A percentile compares a stretch with the other conserved stretches of the same genome.
Evolutionary conservation across 2,329 filamentous ascomycete genomes (phyloP).

Genomic region (Xenosphaeropsis pyriputrescens): DNA sequence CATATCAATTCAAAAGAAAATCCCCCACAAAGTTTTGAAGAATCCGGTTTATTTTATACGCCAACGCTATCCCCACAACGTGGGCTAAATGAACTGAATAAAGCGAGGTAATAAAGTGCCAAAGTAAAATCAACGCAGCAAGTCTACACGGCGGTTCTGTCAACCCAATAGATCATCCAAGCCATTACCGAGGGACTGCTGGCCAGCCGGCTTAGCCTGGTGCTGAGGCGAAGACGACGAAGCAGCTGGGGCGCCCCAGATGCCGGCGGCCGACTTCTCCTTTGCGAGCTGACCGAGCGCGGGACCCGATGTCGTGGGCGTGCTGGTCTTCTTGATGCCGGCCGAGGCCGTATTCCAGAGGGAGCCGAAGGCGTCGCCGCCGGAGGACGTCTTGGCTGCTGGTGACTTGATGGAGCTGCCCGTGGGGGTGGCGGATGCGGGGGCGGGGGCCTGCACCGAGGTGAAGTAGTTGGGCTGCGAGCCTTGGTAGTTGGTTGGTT

Average conservation of each 20-base stretch:
- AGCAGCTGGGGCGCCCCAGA: constrained; percentile 66
- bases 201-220: constrained; percentile 7
- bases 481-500: constrained; percentile 51
- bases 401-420: constrained; percentile 29
- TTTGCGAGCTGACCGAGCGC: constrained; percentile 93
- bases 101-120: no score
- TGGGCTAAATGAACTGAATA: no score
- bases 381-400: constrained; percentile 37
- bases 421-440: constrained; percentile 13
- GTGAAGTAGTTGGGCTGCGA: constrained; percentile 90
- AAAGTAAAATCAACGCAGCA: no score
- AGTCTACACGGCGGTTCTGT: neutral
- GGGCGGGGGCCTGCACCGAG: constrained; percentile 43
- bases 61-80: no score
- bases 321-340: constrained; percentile 58
- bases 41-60: no score
- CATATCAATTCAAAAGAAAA: no score
- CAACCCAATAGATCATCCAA: constrained; percentile 30
- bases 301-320: constrained; percentile 47
- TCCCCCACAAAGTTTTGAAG: no score
- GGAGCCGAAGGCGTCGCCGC: constrained; percentile 79
- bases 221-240: constrained; percentile 8
- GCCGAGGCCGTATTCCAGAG: constrained; percentile 60
- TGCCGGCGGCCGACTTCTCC: constrained; percentile 86
- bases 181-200: constrained; percentile 20